phyloP scores from a whole-genome alignment of 2,329 filamentous ascomycete species.

The Diaporthe vexans region DNA sequence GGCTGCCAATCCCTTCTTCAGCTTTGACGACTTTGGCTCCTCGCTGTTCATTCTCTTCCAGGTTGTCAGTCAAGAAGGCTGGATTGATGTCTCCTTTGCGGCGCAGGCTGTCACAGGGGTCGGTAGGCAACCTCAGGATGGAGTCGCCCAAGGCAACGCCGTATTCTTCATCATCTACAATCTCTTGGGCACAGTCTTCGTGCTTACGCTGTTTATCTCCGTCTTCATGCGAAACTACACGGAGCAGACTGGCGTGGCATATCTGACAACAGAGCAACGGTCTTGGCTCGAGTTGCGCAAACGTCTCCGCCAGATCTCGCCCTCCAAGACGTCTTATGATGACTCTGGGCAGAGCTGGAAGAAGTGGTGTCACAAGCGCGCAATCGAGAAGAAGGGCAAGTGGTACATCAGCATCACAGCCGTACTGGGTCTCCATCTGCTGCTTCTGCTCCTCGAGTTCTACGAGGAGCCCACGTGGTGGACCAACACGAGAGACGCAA shows the following conservation, averaged over 20 bases:
- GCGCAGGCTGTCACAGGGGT: constrained; percentile 85
- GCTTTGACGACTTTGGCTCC: constrained; percentile 95
- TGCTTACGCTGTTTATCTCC: constrained; percentile 96
- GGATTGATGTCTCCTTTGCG: constrained; percentile 92
- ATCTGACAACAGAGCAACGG: constrained; percentile 93
- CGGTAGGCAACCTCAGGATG: constrained; percentile 79
- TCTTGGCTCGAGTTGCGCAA: constrained; percentile 98
- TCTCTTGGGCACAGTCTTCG: constrained; percentile 93
- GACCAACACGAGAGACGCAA: constrained; percentile 77
- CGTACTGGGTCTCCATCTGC: constrained; percentile 84
- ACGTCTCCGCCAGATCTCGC: constrained; percentile 90
- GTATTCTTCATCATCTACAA: constrained; percentile 98
- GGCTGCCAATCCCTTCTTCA: constrained; percentile 85
- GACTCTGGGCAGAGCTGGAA: constrained; percentile 84
- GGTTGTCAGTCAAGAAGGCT: constrained; percentile 98
- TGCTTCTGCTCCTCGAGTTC: constrained; percentile 88
- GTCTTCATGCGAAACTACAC: constrained; percentile 99
- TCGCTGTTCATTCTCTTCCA: constrained; percentile 97
- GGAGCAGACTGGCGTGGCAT: constrained; percentile 97
- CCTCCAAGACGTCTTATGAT: constrained; percentile 90
- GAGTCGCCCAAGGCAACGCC: constrained; percentile 84
- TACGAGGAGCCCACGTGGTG: constrained; percentile 81
- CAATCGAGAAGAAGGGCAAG: constrained; percentile 91
- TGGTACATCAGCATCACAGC: constrained; percentile 90
- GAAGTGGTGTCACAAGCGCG: constrained; percentile 94